A percentile compares a stretch with the other conserved stretches of the same genome.
Evolutionary conservation across 1,139 yeast genomes (phyloP).

Genomic region (Pichiaceae sp.): DNA sequence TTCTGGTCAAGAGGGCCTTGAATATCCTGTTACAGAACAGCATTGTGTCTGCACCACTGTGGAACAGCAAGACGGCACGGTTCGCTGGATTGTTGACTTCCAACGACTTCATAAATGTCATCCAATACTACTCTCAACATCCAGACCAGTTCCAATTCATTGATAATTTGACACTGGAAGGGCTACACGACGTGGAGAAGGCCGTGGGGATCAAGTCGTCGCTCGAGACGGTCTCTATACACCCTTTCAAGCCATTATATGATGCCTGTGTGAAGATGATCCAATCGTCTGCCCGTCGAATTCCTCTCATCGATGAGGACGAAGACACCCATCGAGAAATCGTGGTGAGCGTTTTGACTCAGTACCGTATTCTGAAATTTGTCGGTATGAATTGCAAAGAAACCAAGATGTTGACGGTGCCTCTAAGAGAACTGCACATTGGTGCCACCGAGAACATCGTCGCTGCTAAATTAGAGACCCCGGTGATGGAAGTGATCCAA

Average conservation of each 20-base stretch:
- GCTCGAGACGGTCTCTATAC: constrained; percentile 80
- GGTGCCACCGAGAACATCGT: constrained; percentile 54
- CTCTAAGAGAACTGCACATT: constrained; percentile 59
- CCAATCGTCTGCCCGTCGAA: constrained; percentile 82
- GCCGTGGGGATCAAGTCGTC: constrained; percentile 79
- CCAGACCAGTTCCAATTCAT: constrained; percentile 89
- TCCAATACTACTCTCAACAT: constrained; percentile 86
- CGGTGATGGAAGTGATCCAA: constrained; percentile 90
- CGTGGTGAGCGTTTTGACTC: constrained; percentile 91
- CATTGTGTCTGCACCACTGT: constrained; percentile 92
- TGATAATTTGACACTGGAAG: constrained; percentile 79
- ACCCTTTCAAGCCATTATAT: constrained; percentile 83
- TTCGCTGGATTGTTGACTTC: constrained; percentile 94
- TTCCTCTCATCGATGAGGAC: constrained; percentile 90
- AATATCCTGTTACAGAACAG: constrained; percentile 87
- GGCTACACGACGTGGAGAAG: constrained; percentile 75
- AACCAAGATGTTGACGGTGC: constrained; percentile 74
- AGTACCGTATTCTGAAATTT: constrained; percentile 90
- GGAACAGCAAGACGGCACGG: constrained; percentile 84
- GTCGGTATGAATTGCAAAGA: constrained; percentile 96
- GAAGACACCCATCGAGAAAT: constrained; percentile 90
- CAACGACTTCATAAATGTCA: constrained; percentile 88
- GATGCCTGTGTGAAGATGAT: constrained; percentile 95
- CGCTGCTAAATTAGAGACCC: constrained; percentile 84
- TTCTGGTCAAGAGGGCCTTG: constrained; percentile 83